phyloP scores from a whole-genome alignment of 2,329 filamentous ascomycete genomes.

The Sphaerulina vaccinii region DNA sequence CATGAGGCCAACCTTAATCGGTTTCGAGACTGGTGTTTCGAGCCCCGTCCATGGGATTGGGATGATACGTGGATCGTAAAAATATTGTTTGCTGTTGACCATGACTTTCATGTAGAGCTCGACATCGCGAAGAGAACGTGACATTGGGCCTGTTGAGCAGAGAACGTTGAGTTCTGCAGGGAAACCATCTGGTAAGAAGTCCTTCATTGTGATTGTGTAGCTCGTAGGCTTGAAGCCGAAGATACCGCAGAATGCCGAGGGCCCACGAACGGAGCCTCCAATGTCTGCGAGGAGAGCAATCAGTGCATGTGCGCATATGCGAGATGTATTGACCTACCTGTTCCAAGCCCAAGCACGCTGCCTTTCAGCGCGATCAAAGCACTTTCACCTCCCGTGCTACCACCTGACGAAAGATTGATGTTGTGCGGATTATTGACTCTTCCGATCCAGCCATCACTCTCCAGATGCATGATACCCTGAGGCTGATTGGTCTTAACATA shows the following conservation, averaged over 20 bases:
- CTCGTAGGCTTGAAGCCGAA: constrained; percentile 36
- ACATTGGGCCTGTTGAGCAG: constrained; percentile 22
- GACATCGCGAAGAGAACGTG: constrained; percentile 18
- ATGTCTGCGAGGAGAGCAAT: too few relatives aligned
- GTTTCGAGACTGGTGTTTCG: constrained; percentile 2
- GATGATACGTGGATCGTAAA: constrained; percentile 20
- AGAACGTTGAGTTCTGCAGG: constrained; percentile 24
- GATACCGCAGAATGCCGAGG: constrained; percentile 67
- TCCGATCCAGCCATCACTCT: constrained; percentile 17
- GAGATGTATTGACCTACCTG: background rate
- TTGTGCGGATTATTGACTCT: constrained; percentile 22
- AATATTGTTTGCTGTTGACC: constrained; percentile 13
- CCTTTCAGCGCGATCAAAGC: constrained; percentile 59
- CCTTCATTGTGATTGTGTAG: constrained; percentile 20
- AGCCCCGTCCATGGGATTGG: constrained; percentile 23
- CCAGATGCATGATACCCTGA: constrained; percentile 22
- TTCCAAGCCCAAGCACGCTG: constrained; percentile 59
- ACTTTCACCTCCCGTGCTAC: constrained; percentile 35
- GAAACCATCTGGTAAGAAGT: constrained; percentile 20
- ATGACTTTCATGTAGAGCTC: constrained; percentile 20
- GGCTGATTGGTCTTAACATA: constrained; percentile 27
- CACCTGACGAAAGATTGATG: constrained; percentile 21
- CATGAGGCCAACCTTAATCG: constrained; percentile 22
- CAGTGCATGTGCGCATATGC: too few relatives aligned
- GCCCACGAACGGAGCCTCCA: constrained; percentile 67